Evolutionary conservation across 1,284 basidiomycete genomes (phyloP), one percentile per base, ranked within the genome.

Genomic region (Trichosporon sp.): DNA sequence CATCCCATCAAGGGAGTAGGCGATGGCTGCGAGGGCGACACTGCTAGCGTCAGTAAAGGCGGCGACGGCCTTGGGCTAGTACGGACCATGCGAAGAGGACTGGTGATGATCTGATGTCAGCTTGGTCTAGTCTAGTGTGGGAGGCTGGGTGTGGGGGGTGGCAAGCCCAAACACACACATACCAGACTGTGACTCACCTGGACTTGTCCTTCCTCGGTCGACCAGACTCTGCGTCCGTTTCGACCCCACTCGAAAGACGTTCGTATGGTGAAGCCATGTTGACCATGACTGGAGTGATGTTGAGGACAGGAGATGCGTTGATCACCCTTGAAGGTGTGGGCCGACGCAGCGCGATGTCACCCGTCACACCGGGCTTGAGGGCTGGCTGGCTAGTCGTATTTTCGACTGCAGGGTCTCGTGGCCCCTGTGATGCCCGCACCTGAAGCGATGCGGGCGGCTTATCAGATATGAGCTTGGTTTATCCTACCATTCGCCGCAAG

Each of bases 401-500:
- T 54, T 54, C 51, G 38, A 40, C 8, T 40, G 38, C 38, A 40
- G 38, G 38, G 38, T 40, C 12, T 40, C 38, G 38, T 40, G 21
- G 16, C 51, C 51, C 26, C 51, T 54, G 21, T 21, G 51, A 7
- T 54, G 21, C 51, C 51, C 51, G 19, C 51, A 26, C 43, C 43
- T 54, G 51, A 26, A 54, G 14, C 19, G 26, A 4, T 8, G 19
- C 51, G n/a, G n/a, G n/a, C 51, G n/a, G 51, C 51, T 54, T 54
- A 54, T 54, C 51, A 54, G 51, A 54, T 54, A 54, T 54, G 51
- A 54, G 51, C 51, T 54, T 54, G 51, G 51, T 54, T 54, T 54
- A 54, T 54, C 51, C 51, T 19, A 48, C 16, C 21, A 54, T 46
- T 46, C 51, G 21, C 19, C 51, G 51, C 51, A 54, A 6, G 26